These are phyloP conservation scores for Penicillium palitans DNA, from an alignment of 2,329 filamentous ascomycete genomes.

Conservation along the genomic window DNA sequence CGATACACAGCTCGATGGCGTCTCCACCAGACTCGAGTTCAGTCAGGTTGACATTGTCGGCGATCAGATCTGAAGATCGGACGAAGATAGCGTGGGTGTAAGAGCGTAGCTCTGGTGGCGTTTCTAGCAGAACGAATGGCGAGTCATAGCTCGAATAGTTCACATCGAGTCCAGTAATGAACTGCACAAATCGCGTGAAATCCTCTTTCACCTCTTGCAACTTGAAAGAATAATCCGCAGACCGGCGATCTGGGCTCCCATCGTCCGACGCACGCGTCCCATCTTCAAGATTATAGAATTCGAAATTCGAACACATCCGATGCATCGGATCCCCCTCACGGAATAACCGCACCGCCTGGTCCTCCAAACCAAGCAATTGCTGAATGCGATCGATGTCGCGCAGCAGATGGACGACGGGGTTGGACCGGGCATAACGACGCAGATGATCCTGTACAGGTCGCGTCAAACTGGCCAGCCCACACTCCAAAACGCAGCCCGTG, in stretches of 20 bases:
- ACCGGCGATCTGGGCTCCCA: conserved; percentile 46
- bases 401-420: conserved; percentile 45
- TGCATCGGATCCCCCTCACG: conserved; percentile 49
- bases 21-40: conserved; percentile 60
- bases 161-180: conserved; percentile 56
- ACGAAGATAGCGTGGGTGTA: conserved; percentile 47
- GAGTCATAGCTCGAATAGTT: conserved; percentile 58
- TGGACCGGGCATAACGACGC: conserved; percentile 38
- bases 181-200: conserved; percentile 60
- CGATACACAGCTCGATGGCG: conserved; percentile 61
- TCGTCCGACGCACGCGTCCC: conserved; percentile 35
- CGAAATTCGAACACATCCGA: conserved; percentile 49
- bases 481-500: conserved; percentile 46
- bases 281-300: conserved; percentile 52
- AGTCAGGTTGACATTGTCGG: conserved; percentile 45
- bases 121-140: conserved; percentile 60
- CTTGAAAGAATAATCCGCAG: conserved; percentile 50
- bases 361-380: conserved; percentile 45
- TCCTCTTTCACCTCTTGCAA: conserved; percentile 59
- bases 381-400: conserved; percentile 45
- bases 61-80: conserved; percentile 38
- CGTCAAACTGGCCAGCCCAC: conserved; percentile 46
- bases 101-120: conserved; percentile 58
- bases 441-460: conserved; percentile 45
- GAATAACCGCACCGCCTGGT: conserved; percentile 45